These are phyloP conservation scores for Camillea tinctor DNA, from an alignment of 2,329 filamentous ascomycete genomes.

Conservation along the genomic window DNA sequence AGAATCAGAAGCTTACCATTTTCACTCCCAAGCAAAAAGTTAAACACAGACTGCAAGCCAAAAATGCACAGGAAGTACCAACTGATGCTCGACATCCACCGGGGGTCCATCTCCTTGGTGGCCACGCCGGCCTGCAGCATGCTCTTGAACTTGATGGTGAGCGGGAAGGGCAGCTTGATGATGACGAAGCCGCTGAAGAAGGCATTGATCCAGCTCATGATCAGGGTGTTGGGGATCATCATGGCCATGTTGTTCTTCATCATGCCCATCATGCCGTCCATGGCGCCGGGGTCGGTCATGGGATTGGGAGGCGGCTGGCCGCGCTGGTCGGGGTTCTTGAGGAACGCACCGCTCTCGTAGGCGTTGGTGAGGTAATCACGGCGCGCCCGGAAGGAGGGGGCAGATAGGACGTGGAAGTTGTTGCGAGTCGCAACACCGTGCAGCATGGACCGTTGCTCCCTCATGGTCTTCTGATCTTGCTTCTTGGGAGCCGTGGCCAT, in stretches of 20 bases:
- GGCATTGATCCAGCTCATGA: constrained; percentile 99
- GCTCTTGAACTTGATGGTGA: constrained; percentile 98
- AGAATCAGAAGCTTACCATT: constrained; percentile 66
- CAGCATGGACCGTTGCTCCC: constrained; percentile 81
- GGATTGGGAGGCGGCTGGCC: constrained; percentile 90
- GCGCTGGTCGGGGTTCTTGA: constrained; percentile 83
- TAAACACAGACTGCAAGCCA: constrained; percentile 94
- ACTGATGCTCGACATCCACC: constrained; percentile 97
- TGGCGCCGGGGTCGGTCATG: constrained; percentile 90
- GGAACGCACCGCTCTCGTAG: constrained; percentile 81
- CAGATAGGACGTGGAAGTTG: constrained; percentile 79
- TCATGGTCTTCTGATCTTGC: constrained; percentile 69
- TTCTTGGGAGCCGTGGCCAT: constrained; percentile 84
- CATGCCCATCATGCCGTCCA: constrained; percentile 99
- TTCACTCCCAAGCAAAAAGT: constrained; percentile 92
- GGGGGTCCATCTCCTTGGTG: constrained; percentile 91
- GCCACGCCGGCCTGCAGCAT: constrained; percentile 98
- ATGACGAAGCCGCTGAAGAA: constrained; percentile 99
- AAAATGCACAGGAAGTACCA: constrained; percentile 99
- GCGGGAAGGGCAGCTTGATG: constrained; percentile 94
- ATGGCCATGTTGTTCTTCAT: constrained; percentile 99
- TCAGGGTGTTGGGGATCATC: constrained; percentile 98
- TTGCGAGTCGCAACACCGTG: constrained; percentile 81
- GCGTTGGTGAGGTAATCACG: constrained; percentile 78
- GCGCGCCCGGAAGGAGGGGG: constrained; percentile 72